Evolutionary conservation across 306 rosid species (phyloP), one percentile per base, ranked within the genome.

Genomic region (Dalbergia cultrata): DNA sequence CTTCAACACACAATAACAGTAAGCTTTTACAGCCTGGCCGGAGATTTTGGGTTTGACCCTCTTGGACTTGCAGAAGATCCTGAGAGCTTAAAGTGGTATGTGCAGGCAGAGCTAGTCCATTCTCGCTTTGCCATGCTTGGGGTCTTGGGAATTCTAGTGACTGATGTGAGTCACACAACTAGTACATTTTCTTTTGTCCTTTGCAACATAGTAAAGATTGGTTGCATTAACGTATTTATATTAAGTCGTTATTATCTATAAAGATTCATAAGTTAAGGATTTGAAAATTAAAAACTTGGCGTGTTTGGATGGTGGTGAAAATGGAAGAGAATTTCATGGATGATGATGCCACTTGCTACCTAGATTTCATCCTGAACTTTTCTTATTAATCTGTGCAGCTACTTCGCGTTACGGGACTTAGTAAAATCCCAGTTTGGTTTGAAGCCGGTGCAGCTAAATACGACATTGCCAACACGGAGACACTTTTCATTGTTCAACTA

Each of bases 11-110:
- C 5, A 41, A 72, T 54, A 41, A 67, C 0, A 5, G 39, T 9
- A 67, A 64, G 67, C 34, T 70, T 81, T 78, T 50, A 54, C 81
- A 94, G 94, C 74, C 83, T 95, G 76, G 84, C 94, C 16, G 97
- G 99, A 65, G 99, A 95, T 89, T 93, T 50, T 39, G 99, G 99
- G 39, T 95, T 93, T 58, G 99, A 95, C 87, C 99, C 98, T 45
- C 97, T 95, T 74, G 98, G 98, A 35, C 99, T 95, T 39, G 99
- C 86, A 49, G 97, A 95, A 83, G 96, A 95, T 85, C 97, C 97
- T 0, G 83, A 75, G 34, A 95, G 89, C 92, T 86, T 95, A 87
- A 93, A 81, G 83, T 95, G 98, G 99, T 95, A 86, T 77, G 99
- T 95, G 76, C 99, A 95, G 80, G 99, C 98, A 50, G 98, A 93